Conservation (phyloP, 768 basidiomycete species). For the Russula brevipes region DNA sequence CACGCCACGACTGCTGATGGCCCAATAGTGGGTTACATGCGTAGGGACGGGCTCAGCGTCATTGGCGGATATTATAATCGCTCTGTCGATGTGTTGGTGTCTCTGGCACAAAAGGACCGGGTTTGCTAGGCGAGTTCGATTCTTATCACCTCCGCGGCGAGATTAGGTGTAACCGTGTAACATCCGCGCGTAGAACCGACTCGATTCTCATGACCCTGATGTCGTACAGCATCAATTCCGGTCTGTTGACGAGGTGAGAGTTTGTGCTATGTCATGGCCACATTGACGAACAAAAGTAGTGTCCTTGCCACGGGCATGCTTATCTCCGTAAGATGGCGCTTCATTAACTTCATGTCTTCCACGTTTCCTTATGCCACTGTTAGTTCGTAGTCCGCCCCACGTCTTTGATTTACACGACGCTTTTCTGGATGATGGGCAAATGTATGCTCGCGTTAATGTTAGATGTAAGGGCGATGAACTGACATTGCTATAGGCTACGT, state of each 20-base stretch:
- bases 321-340: constrained; percentile 16
- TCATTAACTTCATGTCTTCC: neutral
- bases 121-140: constrained; percentile 35
- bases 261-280: neutral
- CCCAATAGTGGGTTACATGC: constrained; percentile 44
- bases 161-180: neutral
- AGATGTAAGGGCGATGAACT: neutral
- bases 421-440: constrained; percentile 50
- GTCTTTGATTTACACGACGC: constrained; percentile 44
- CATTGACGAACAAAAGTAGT: constrained; percentile 2
- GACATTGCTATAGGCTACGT: constrained; percentile 40
- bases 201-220: constrained; percentile 28
- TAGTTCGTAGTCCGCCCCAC: constrained; percentile 37
- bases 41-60: constrained; percentile 43
- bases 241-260: constrained; percentile 28
- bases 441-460: constrained; percentile 32
- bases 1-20: neutral
- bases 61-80: constrained; percentile 46
- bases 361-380: neutral
- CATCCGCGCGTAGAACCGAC: constrained; percentile 27
- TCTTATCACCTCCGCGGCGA: neutral
- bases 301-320: constrained; percentile 22
- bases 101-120: constrained; percentile 45
- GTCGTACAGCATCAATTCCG: constrained; percentile 30
- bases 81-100: constrained; percentile 44